These are phyloP conservation scores for Lipomyces lipofer DNA, from an alignment of 805 yeast genomes.

Conservation along the genomic window DNA sequence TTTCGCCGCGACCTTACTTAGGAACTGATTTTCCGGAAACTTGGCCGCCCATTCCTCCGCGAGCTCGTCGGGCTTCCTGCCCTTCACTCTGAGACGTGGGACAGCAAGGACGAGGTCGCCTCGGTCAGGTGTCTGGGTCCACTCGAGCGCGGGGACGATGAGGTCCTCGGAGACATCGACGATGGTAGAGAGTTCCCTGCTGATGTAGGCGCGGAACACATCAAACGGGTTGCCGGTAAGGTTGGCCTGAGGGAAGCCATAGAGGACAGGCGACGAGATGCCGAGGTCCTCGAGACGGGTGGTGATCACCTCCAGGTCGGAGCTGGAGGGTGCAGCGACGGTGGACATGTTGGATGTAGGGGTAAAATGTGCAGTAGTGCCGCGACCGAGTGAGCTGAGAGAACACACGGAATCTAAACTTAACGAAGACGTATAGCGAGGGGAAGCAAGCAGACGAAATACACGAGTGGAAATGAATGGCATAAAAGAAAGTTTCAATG, in stretches of 20 bases:
- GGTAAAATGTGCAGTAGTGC: too few species aligned
- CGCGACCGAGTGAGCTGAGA: too few species aligned
- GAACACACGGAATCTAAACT: too few species aligned
- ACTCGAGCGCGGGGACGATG: conserved; percentile 83
- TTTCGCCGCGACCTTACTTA: conserved; percentile 72
- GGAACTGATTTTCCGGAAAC: conserved; percentile 70
- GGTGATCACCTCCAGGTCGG: conserved; percentile 8
- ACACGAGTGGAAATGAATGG: too few species aligned
- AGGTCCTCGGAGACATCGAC: conserved; percentile 68
- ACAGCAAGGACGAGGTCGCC: conserved; percentile 93
- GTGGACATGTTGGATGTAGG: too few species aligned
- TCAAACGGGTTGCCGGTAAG: conserved; percentile 84
- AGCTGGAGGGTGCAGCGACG: too few species aligned
- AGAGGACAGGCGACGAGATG: conserved; percentile 15
- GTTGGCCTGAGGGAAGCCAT: conserved; percentile 35
- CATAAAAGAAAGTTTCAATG: too few species aligned
- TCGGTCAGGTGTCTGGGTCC: conserved; percentile 80
- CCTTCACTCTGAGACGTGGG: conserved; percentile 83
- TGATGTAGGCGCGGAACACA: conserved; percentile 83
- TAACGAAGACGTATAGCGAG: too few species aligned
- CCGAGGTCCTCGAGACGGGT: conserved; percentile 17
- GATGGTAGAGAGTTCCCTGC: conserved; percentile 71
- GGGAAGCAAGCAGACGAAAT: too few species aligned
- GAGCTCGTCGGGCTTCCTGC: conserved; percentile 71
- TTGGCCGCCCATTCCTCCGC: conserved; percentile 76